Evolutionary conservation across 83 land plant species (phyloP), one percentile per base, ranked within the genome.

Genomic region (Diphasiastrum complanatum): DNA sequence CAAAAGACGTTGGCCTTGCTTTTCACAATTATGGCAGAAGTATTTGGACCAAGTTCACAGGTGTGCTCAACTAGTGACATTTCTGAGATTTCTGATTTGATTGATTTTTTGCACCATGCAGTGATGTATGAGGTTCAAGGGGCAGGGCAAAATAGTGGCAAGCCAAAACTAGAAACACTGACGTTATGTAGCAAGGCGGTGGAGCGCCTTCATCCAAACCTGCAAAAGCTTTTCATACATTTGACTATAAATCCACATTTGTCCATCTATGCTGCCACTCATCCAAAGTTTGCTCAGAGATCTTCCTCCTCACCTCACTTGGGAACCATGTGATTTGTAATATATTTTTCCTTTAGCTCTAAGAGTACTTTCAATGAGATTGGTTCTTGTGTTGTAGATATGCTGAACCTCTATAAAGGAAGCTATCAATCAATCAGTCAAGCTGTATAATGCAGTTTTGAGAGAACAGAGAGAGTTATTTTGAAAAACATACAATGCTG

Each of bases 51-150:
- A 60, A 89, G 82, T 49, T 74, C 89, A 5, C 96, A 83, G 51
- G 57, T 76, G 36, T 16, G 82, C 45, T 33, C 74, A 60, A 78
- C 78, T 1, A 69, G 57, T 45, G 83, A 86, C 27, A 83, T 84
- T 28, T 67, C 87, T 38, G 99, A 89, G 27, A 93, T 93, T 65
- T 51, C 84, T 29, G 99, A 93, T 66, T 78, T 93, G 41, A 76
- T 93, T 66, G 99, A 93, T 67, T 93, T 89, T 69, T 61, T 93
- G 99, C 96, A 93, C 64, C 99, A 93, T 65, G 84, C 85, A 30
- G 82, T 89, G 23, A 75, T 82, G 73, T 79, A 86, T 55, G 99
- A 93, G 72, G 96, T 80, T 4, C 99, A 89, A 60, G 81, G 78
- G 38, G 69, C 83, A 12, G 69, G 81, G 6, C 85, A 81, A 27